A percentile compares a stretch with the other conserved stretches of the same genome.
Conservation (phyloP, 2,329 filamentous ascomycete species). For the Fonsecaea erecta region DNA sequence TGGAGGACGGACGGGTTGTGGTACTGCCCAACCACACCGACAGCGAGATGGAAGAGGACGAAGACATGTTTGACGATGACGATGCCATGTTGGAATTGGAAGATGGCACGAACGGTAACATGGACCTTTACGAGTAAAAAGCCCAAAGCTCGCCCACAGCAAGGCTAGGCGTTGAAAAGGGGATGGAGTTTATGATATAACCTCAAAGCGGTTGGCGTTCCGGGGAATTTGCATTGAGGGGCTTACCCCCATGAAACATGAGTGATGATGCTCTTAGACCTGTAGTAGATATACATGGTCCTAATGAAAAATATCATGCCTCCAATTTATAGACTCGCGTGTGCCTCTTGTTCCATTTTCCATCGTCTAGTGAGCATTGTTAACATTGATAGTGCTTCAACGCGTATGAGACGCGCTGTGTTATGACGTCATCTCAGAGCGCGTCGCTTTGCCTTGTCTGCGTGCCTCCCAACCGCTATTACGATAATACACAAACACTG, state of each 20-base stretch:
- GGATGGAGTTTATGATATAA: slow-evolving; percentile 6
- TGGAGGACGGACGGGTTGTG: slow-evolving; percentile 75
- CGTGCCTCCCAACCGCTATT: too few species aligned
- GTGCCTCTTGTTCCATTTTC: neutral
- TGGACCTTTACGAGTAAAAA: slow-evolving; percentile 66
- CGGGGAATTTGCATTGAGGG: neutral
- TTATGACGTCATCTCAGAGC: neutral
- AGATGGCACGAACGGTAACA: slow-evolving; percentile 53
- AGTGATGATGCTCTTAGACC: slow-evolving; percentile 15
- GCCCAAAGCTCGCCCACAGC: neutral
- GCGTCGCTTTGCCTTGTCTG: neutral
- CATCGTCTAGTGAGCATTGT: neutral
- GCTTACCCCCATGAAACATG: slow-evolving; percentile 43
- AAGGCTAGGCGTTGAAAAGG: neutral
- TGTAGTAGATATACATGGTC: neutral
- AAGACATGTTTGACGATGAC: slow-evolving; percentile 79
- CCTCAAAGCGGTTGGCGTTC: slow-evolving; percentile 12
- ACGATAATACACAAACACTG: neutral
- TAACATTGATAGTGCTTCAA: neutral
- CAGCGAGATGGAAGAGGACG: slow-evolving; percentile 63
- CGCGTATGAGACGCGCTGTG: neutral
- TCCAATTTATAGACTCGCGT: neutral
- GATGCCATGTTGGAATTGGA: slow-evolving; percentile 74
- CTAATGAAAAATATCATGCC: neutral
- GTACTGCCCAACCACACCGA: slow-evolving; percentile 78